Base-by-base conservation (phyloP, 169 alveolate species). In the Plasmodium fragile region DNA sequence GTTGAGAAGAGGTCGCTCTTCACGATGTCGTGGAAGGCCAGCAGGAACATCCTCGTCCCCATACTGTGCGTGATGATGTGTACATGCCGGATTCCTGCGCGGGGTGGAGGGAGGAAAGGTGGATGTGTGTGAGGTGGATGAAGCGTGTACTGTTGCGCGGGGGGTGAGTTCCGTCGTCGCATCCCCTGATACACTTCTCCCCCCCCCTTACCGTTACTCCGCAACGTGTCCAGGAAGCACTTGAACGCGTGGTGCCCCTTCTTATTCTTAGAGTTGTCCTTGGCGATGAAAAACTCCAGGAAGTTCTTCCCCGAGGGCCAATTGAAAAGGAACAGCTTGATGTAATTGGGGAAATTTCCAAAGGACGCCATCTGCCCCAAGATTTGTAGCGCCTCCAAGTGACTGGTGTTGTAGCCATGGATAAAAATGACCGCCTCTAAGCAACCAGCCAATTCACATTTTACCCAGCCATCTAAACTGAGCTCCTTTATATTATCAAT, bases 321-420 rank as follows among this genome's bases (percentile, higher is more conserved):
- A 6, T 96, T 92, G 92, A 97, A 97, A 1, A 95, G 92, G 77
- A 97, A 75, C 0, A 98, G 97, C 45, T 97, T 97, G 34, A 97
- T 96, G 69, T 97, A 96, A 59, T 96, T 96, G 13, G 98, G 98
- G 43, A 95, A 97, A 81, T 96, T 96, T 25, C 98, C 97, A 70
- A 94, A 94, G n/a, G 98, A 94, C 18, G 96, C 95, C 94, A 97
- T 94, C 59, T 97, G 97, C 0, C 96, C 98, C n/a, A 97, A 91
- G 13, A 92, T 94, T 52, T 96, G 94, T 0, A 97, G 65, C 6
- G 97, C 92, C 71, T 91, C 96, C 39, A 85, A 81, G 78, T 93
- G 94, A 32, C 93, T 93, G 36, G 92, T 93, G 18, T 95, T 94
- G 28, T 84, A 95, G 0, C 98, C 98, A 84, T 97, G 98, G 41